These are phyloP conservation scores for Hydrangea macrophylla DNA, from an alignment of 148 eudicot species.

Conservation along the genomic window DNA sequence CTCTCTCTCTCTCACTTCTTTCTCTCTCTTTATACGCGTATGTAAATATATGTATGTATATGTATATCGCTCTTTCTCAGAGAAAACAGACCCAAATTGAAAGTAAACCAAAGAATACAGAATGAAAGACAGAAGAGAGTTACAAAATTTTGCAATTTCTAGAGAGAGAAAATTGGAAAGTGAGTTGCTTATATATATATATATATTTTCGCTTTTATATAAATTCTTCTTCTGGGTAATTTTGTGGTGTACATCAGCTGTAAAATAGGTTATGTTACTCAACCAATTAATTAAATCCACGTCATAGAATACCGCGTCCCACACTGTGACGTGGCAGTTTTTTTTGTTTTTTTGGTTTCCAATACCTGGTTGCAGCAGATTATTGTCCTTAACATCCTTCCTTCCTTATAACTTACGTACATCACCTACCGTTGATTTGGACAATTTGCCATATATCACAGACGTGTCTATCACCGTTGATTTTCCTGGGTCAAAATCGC, in stretches of 20 bases:
- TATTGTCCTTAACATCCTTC: not conserved
- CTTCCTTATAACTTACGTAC: too few relatives aligned
- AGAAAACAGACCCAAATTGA: constrained; percentile 10
- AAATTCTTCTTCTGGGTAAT: not conserved
- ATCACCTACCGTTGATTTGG: not conserved
- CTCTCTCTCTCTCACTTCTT: not conserved
- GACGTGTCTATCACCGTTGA: not conserved
- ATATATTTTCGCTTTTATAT: not conserved
- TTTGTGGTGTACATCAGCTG: constrained; percentile 16
- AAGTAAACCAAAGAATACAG: not conserved
- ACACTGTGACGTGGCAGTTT: not conserved
- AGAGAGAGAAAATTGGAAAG: not conserved
- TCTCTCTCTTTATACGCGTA: not conserved
- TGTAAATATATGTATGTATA: not conserved
- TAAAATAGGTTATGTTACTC: not conserved
- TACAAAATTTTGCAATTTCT: not conserved
- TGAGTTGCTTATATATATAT: not conserved
- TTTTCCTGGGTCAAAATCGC: too few relatives aligned
- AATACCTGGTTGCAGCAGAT: constrained; percentile 14
- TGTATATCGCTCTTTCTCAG: not conserved
- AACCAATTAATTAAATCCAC: not conserved
- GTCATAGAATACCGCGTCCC: not conserved
- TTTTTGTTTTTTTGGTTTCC: not conserved
- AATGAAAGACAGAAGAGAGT: not conserved
- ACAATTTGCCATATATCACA: not conserved